Conservation (phyloP, 768 basidiomycete species). For the Suillus fuscotomentosus region DNA sequence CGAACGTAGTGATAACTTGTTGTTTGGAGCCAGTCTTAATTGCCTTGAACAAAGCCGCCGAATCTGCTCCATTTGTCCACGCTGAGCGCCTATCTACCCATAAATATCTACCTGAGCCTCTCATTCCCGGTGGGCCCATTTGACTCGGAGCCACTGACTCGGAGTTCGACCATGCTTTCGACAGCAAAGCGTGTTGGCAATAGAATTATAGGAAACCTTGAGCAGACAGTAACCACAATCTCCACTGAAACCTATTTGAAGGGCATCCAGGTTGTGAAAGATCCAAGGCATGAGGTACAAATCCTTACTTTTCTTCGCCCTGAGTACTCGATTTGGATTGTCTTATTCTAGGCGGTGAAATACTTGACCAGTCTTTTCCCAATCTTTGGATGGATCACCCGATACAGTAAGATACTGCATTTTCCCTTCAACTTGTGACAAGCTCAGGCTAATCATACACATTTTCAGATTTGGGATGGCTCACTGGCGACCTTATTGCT, state of each 20-base stretch:
- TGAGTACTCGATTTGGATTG: neutral
- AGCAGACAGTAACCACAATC: constrained; percentile 56
- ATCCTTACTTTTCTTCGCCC: neutral
- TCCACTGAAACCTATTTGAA: constrained; percentile 56
- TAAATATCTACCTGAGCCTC: neutral
- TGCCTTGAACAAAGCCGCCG: neutral
- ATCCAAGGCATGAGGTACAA: constrained; percentile 51
- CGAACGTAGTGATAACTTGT: too few relatives aligned
- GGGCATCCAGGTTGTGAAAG: constrained; percentile 24
- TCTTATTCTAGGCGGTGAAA: constrained; percentile 42
- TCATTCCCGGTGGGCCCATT: neutral
- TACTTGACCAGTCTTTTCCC: constrained; percentile 81
- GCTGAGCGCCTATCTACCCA: neutral
- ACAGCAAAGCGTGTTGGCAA: constrained; percentile 50
- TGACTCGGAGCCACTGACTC: neutral
- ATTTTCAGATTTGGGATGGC: constrained; percentile 38
- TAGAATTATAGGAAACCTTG: constrained; percentile 57
- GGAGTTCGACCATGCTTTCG: constrained; percentile 31
- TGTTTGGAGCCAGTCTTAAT: neutral
- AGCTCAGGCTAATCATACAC: neutral
- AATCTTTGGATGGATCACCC: constrained; percentile 77
- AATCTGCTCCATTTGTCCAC: neutral
- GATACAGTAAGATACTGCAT: constrained; percentile 66
- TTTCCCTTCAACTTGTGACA: neutral
- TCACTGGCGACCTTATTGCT: too few relatives aligned